A percentile compares a stretch with the other conserved stretches of the same genome.
Evolutionary conservation across 192 early-diverging fungal genomes (phyloP).

Genomic region (Backusella tarrabulga): DNA sequence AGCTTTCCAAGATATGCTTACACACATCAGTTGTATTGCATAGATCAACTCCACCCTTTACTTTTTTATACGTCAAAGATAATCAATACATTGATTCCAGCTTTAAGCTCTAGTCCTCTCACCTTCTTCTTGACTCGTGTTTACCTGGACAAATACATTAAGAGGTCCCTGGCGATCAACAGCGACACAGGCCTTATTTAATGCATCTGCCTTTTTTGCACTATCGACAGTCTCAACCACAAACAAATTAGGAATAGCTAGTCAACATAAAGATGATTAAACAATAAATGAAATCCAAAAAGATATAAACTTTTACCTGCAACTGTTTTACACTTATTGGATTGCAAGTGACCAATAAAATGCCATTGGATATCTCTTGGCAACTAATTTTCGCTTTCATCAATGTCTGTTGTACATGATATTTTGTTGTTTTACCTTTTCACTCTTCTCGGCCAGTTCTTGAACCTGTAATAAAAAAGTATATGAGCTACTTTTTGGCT

Average conservation of each 20-base stretch:
- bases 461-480: slow-evolving; percentile 62
- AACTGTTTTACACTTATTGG: slow-evolving; percentile 93
- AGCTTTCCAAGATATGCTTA: slow-evolving; percentile 61
- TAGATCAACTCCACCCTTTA: slow-evolving; percentile 76
- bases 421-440: slow-evolving; percentile 42
- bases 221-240: slow-evolving; percentile 92
- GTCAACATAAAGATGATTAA: background rate
- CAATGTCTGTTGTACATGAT: background rate
- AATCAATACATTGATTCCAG: too few relatives aligned
- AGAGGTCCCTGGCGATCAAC: slow-evolving; percentile 53
- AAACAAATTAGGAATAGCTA: slow-evolving; percentile 83
- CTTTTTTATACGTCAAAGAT: slow-evolving; percentile 27
- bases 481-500: background rate
- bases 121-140: slow-evolving; percentile 91
- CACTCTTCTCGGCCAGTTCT: slow-evolving; percentile 89
- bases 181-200: slow-evolving; percentile 74
- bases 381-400: slow-evolving; percentile 38
- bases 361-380: slow-evolving; percentile 95
- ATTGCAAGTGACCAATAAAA: slow-evolving; percentile 95
- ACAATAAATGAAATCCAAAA: background rate
- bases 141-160: slow-evolving; percentile 89
- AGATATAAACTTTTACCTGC: slow-evolving; percentile 38
- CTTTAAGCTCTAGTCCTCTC: background rate
- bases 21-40: slow-evolving; percentile 54
- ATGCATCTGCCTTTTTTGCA: slow-evolving; percentile 73